A percentile compares a stretch with the other conserved stretches of the same genome.
These are phyloP conservation scores for Elymus sibiricus DNA, from an alignment of 176 grass and related monocot genomes.

Conservation along the genomic window DNA sequence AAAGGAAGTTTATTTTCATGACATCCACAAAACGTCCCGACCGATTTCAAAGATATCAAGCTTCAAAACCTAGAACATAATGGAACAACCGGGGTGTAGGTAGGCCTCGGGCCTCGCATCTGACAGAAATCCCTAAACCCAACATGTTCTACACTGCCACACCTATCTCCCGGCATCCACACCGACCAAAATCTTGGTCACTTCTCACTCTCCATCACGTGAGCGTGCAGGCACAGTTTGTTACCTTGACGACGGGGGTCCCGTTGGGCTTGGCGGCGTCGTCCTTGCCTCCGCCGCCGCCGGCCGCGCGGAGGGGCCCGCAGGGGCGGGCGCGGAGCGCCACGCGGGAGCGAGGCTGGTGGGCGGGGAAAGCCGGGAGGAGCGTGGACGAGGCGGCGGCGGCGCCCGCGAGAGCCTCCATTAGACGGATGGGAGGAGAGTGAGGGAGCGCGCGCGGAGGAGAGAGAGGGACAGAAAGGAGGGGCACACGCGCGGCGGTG, in stretches of 20 bases:
- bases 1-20: not conserved
- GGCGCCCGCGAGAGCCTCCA: slow-evolving; percentile 42
- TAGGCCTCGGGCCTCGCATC: not conserved
- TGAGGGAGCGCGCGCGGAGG: not conserved
- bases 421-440: not conserved
- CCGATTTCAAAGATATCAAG: not conserved
- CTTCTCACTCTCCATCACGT: not conserved
- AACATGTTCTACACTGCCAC: not conserved
- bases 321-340: slow-evolving; percentile 14
- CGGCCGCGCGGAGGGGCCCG: slow-evolving; percentile 23
- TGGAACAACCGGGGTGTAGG: not conserved
- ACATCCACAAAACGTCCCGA: not conserved
- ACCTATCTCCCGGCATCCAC: not conserved
- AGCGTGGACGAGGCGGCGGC: slow-evolving; percentile 22
- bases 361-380: not conserved
- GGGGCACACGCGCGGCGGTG: not conserved
- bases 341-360: slow-evolving; percentile 10
- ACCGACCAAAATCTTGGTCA: not conserved
- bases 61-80: not conserved
- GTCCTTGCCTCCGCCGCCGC: slow-evolving; percentile 32
- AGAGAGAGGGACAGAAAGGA: not conserved
- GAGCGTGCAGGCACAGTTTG: not conserved
- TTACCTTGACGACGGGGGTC: slow-evolving; percentile 40
- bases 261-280: slow-evolving; percentile 28
- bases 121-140: not conserved